Base-by-base conservation (phyloP, 208 protist species). In the Trypanosoma cruzi region DNA sequence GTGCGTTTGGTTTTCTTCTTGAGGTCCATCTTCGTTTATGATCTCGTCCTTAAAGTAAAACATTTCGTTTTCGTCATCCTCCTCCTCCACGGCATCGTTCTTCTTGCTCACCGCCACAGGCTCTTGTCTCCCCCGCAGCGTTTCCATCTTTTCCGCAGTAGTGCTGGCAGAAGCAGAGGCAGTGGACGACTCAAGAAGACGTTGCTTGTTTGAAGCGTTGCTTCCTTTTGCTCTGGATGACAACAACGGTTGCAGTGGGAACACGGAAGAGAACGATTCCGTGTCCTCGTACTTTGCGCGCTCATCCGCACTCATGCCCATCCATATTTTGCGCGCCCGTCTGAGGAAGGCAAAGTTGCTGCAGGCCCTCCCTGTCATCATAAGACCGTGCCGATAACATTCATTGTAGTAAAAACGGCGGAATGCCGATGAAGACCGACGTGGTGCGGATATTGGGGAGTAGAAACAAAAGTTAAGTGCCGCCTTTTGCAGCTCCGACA, bases 391-490 rank as follows among this genome's bases (percentile, higher is more conserved):
- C 16, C 60, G 65, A 14, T 53, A 40, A 50, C 81, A 87, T 82
- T 89, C 85, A 14, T 75, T 81, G 11, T 20, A 11, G 63, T 92
- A 91, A 76, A 93, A 96, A 14, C 74, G 68, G 6, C 68, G 74
- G 63, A 89, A 96, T 1, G 88, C 75, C 8, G 73, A 57, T 4
- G 26, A n/a, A 5, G 20, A 53, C 10, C 66, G 56, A 11, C 29
- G 42, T 32, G 52, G 37, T 1, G 84, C 67, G 44, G 81, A 64
- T 53, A 96, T 91, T 28, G 84, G 73, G 10, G 77, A 48, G 50
- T 85, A 90, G 54, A 96, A 96, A 32, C 86, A 89, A 63, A 94
- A 96, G 40, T 86, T 79, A 66, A 96, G 52, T 31, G 91, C 91
- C 0, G 86, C 82, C 40, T 79, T 78, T 70, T 96, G 88, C 54